Base-by-base conservation (phyloP, 2,329 filamentous ascomycete species). In the Penicillium italicum region DNA sequence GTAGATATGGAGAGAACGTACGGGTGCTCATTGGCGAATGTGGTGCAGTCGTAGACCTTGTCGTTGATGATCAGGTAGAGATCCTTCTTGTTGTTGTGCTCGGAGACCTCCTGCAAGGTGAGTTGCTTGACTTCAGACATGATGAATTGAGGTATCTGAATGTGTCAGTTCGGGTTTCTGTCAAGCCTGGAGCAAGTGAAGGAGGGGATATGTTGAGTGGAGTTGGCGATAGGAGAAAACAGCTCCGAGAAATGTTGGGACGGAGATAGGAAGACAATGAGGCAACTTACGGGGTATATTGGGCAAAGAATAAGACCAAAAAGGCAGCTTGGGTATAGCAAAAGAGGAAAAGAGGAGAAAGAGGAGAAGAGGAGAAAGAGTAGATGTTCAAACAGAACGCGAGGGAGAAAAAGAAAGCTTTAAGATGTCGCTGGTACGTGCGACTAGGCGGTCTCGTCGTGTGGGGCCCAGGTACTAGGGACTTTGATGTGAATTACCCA, bases 1-100 rank as follows among this genome's bases (percentile, higher is more conserved):
- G 28, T n/a, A 41, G 26, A 44, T 50, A 41, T 28, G 28, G 42
- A 31, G 45, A 47, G 9, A 37, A 84, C 84, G 65, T 85, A 88
- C 85, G 94, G 94, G 77, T 99, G 94, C 86, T 99, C 94, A 74
- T 97, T 93, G 66, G 97, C 82, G 77, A 99, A 99, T 77, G 87
- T 88, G 70, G 86, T 84, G 73, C 82, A 77, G 76, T 97, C 85
- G 85, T 97, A 99, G 80, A 99, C 87, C 82, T 96, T 96, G 78
- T 96, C 92, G 80, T 97, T 90, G 69, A 99, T 85, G 62, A 97
- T 88, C 70, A 97, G 75, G 80, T 83, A 96, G 63, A 96, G 80
- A 76, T 97, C 91, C 83, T 81, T 96, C 86, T 97, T 97, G 77
- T 84, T 86, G 80, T 88, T 90, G 84, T 96, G 91, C 78, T 85